Conservation (phyloP, 768 basidiomycete species). For the Pisolithus orientalis region DNA sequence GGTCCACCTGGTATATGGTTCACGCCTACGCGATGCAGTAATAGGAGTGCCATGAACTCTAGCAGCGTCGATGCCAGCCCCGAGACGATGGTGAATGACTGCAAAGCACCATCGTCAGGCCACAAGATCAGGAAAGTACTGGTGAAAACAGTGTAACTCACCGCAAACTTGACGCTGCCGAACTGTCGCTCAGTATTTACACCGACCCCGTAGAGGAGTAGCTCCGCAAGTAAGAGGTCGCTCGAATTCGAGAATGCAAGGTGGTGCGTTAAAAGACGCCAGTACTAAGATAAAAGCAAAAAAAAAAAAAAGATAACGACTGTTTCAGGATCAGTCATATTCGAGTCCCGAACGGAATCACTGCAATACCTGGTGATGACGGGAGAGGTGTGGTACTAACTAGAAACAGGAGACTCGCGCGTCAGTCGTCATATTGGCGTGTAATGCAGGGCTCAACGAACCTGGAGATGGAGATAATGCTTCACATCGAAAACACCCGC, state of each 20-base stretch:
- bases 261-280: constrained; percentile 72
- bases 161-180: constrained; percentile 83
- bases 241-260: constrained; percentile 79
- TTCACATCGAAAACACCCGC: constrained; percentile 82
- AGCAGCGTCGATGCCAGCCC: constrained; percentile 58
- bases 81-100: constrained; percentile 79
- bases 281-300: constrained; percentile 53
- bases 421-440: not conserved
- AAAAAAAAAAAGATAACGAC: constrained; percentile 1
- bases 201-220: constrained; percentile 67
- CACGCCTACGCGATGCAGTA: constrained; percentile 61
- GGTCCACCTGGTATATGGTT: constrained; percentile 76
- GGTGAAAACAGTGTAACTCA: constrained; percentile 30
- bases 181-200: constrained; percentile 78
- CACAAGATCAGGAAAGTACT: not conserved
- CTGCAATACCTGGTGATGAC: constrained; percentile 69
- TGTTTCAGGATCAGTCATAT: constrained; percentile 28
- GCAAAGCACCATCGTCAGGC: constrained; percentile 5
- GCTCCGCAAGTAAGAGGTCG: constrained; percentile 71
- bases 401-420: constrained; percentile 23
- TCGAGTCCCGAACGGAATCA: constrained; percentile 5
- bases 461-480: constrained; percentile 83
- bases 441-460: constrained; percentile 23
- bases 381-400: constrained; percentile 87
- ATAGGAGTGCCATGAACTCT: constrained; percentile 58